Evolutionary conservation across 2,329 filamentous ascomycete species (phyloP), one percentile per base, ranked within the genome.

Genomic region (Alternaria brassicicola): DNA sequence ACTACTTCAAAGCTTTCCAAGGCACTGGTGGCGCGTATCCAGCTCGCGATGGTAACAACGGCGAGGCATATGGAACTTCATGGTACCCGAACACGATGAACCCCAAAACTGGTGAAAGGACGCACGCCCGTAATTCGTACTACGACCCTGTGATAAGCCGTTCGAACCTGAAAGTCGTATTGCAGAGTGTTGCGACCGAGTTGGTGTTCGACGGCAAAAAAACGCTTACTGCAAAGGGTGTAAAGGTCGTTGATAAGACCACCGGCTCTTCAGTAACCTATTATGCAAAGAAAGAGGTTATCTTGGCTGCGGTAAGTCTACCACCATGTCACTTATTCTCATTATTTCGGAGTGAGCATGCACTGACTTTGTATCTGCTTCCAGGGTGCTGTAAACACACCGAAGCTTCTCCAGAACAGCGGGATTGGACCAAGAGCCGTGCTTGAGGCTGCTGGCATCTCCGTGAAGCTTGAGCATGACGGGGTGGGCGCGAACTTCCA

Each of bases 321-420:
- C 2, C 2, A 17, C 26, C 25, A 43, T 17, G 19, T 26, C 25
- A 8, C 19, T 35, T 7, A 3, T 35, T 35, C 15, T n/a, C 3
- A 4, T 7, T n/a, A 5, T 43, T n/a, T 13, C 25, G 9, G 21
- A 3, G n/a, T 42, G 39, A n/a, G 10, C 39, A 19, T 13, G 28
- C 12, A 19, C 41, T 28, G n/a, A 43, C 25, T 43, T 43, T 25
- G 2, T 12, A 19, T 43, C 12, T 9, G 25, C 15, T 43, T 43
- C 8, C 25, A 43, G 41, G 83, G 80, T 25, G 76, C 70, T 85
- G 26, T 81, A 83, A 66, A 86, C 84, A 7, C 87, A 83, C 2
- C 85, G 84, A 72, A 76, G 87, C 19, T 80, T 86, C 17, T 76
- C 8, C 71, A 75, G 23, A 60, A 69, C 13, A 73, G 70, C 38